Percentiles rank a stretch among this genome's conserved stretches.
phyloP scores from a whole-genome alignment of 202 grass and related monocot species.

The Musa balbisiana region DNA sequence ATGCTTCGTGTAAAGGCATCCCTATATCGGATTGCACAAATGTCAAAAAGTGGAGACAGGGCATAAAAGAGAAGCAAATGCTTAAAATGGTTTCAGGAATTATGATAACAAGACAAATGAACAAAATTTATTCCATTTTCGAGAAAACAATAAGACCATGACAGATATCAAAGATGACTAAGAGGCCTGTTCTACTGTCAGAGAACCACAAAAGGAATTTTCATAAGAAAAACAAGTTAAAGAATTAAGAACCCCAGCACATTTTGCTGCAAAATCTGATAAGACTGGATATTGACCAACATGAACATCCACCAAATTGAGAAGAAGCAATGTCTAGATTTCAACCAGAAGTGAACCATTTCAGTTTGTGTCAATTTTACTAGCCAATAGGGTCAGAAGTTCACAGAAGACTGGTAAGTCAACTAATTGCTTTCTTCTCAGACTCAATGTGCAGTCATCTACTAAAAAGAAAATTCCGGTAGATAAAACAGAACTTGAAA shows the following conservation, averaged over 20 bases:
- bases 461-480: neutral
- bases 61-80: neutral
- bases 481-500: neutral
- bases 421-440: neutral
- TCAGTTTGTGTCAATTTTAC: neutral
- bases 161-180: neutral
- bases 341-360: neutral
- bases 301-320: neutral
- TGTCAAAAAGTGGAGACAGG: neutral
- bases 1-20: conserved; percentile 88
- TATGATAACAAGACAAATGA: neutral
- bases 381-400: neutral
- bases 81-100: neutral
- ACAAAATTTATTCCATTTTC: neutral
- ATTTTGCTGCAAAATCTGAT: no score
- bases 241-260: no score
- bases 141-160: neutral
- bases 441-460: neutral
- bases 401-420: neutral
- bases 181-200: neutral
- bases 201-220: no score
- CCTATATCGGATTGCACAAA: conserved; percentile 27
- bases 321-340: neutral
- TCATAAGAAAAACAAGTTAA: no score
- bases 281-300: no score